Evolutionary conservation across 2,329 filamentous ascomycete species (phyloP).

Genomic region (Chrysoporthe cubensis): DNA sequence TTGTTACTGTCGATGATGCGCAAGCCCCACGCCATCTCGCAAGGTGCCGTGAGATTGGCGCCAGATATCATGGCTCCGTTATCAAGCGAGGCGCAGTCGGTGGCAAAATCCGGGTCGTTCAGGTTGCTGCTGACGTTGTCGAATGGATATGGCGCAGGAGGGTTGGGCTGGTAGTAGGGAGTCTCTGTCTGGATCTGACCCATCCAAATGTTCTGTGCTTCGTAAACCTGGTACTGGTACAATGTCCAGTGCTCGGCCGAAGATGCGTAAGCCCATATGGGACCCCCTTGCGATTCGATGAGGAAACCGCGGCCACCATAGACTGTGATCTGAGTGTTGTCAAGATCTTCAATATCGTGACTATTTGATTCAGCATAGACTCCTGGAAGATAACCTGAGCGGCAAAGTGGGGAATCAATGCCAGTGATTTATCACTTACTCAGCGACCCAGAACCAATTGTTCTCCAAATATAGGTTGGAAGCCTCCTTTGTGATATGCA

Average conservation of each 20-base stretch:
- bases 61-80: conserved; percentile 11
- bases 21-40: conserved; percentile 66
- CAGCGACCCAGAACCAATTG: conserved; percentile 54
- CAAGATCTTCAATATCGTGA: conserved; percentile 55
- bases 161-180: conserved; percentile 72
- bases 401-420: background rate
- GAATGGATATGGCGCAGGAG: conserved; percentile 62
- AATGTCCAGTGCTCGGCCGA: conserved; percentile 67
- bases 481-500: conserved; percentile 46
- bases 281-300: conserved; percentile 47
- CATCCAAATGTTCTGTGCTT: conserved; percentile 64
- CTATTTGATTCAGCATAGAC: background rate
- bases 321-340: conserved; percentile 50
- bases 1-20: conserved; percentile 60
- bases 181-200: conserved; percentile 72
- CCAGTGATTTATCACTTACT: conserved; percentile 19
- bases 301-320: conserved; percentile 55
- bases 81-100: conserved; percentile 39
- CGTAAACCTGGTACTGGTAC: conserved; percentile 70
- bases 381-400: background rate
- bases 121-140: conserved; percentile 41
- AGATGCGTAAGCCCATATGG: conserved; percentile 67
- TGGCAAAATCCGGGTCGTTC: conserved; percentile 56
- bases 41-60: conserved; percentile 40
- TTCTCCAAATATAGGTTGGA: conserved; percentile 52